A percentile compares a stretch with the other conserved stretches of the same genome.
phyloP scores from a whole-genome alignment of 768 basidiomycete species.

The Lactarius evosmus region DNA sequence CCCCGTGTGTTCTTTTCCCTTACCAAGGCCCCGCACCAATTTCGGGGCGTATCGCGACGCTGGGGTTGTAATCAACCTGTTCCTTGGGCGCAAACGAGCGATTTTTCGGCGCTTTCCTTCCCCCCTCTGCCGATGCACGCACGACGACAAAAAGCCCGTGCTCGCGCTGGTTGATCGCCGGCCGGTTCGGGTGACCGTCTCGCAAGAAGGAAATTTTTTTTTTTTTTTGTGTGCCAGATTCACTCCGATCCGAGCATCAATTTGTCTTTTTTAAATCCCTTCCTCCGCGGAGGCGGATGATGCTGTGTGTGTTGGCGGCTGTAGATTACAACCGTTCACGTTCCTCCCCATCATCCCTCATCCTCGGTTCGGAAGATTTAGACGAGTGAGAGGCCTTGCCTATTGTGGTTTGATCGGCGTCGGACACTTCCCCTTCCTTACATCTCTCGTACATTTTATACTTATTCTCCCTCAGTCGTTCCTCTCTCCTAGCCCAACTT shows the following conservation, averaged over 20 bases:
- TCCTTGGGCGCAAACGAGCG: not conserved
- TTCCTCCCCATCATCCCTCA: not conserved
- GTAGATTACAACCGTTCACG: not conserved
- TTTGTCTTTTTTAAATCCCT: no score
- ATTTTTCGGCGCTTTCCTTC: not conserved
- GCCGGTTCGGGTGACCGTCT: not conserved
- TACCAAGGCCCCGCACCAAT: not conserved
- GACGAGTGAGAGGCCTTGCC: not conserved
- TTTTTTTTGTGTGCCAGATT: not conserved
- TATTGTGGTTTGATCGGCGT: slow-evolving; percentile 2
- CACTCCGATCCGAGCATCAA: not conserved
- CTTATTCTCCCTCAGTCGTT: slow-evolving; percentile 1
- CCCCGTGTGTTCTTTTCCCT: not conserved
- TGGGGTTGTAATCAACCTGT: not conserved
- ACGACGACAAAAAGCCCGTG: not conserved
- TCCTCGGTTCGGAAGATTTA: not conserved
- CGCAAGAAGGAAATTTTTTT: not conserved
- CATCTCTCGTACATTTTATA: slow-evolving; percentile 7
- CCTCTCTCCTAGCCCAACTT: not conserved
- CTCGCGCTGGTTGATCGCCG: not conserved
- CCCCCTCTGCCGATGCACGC: not conserved
- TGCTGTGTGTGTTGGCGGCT: no score
- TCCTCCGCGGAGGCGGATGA: slow-evolving; percentile 2
- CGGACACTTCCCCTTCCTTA: not conserved
- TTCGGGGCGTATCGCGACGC: not conserved